Percentiles rank a stretch among this genome's conserved stretches.
Conservation (phyloP, 2,329 filamentous ascomycete genomes). For the Chaetomium strumarium region DNA sequence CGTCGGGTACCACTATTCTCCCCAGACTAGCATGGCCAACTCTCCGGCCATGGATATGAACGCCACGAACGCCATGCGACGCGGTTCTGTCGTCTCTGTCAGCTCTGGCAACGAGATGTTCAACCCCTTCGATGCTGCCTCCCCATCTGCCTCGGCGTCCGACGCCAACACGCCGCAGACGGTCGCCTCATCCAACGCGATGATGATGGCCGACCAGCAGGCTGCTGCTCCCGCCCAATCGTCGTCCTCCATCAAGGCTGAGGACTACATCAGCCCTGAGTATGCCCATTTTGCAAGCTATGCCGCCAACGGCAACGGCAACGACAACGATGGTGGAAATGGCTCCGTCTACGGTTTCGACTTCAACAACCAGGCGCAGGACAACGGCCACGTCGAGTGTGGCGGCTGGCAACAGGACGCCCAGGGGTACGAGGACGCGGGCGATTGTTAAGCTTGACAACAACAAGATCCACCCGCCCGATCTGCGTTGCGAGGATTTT, state of each 20-base stretch:
- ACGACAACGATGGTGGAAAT: too few species aligned
- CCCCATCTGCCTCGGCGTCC: not conserved
- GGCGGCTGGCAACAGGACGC: not conserved
- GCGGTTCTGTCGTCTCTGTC: not conserved
- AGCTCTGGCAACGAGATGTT: not conserved
- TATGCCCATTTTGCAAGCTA: not conserved
- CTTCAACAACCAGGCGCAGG: not conserved
- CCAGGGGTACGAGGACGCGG: not conserved
- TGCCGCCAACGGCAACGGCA: too few species aligned
- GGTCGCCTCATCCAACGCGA: not conserved
- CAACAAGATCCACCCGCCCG: not conserved
- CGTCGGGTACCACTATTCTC: not conserved
- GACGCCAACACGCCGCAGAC: conserved; percentile 1
- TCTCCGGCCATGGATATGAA: not conserved
- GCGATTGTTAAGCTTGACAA: not conserved
- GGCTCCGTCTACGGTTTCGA: not conserved
- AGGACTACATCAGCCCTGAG: not conserved
- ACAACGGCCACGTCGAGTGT: not conserved
- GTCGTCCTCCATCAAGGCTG: not conserved
- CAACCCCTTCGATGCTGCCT: not conserved
- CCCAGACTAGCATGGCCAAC: not conserved
- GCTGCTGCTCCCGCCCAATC: not conserved
- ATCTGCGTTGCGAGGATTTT: too few species aligned
- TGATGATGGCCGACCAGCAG: not conserved
- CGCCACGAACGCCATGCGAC: not conserved